These are phyloP conservation scores for Podila minutissima DNA, from an alignment of 192 early-diverging fungal genomes.

Conservation along the genomic window DNA sequence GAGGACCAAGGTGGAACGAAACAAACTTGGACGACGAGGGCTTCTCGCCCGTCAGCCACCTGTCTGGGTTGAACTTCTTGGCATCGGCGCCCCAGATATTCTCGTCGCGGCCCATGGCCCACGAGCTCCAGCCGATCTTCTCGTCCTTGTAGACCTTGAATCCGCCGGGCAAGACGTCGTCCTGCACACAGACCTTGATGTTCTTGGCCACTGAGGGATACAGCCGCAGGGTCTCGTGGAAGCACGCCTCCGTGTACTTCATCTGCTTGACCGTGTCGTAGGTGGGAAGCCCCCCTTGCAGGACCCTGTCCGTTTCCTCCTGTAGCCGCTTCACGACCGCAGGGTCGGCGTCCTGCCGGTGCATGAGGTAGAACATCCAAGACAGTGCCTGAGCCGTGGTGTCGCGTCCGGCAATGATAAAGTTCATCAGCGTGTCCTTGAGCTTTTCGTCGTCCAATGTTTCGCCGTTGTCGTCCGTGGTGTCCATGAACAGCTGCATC, in stretches of 20 bases:
- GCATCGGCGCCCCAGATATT: constrained; percentile 74
- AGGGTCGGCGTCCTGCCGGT: constrained; percentile 48
- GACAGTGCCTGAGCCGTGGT: constrained; percentile 65
- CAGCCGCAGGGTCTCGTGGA: constrained; percentile 71
- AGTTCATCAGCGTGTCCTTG: constrained; percentile 60
- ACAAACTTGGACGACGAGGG: constrained; percentile 59
- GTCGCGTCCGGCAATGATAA: constrained; percentile 62
- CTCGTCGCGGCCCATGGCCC: constrained; percentile 60
- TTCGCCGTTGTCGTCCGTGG: constrained; percentile 53
- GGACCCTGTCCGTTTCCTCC: constrained; percentile 43
- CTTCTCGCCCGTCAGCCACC: constrained; percentile 65
- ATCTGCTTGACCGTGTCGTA: constrained; percentile 45
- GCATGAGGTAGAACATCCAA: constrained; percentile 62
- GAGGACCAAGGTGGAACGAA: constrained; percentile 68
- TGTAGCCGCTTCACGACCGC: constrained; percentile 26
- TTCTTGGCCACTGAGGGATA: constrained; percentile 77
- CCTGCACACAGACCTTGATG: constrained; percentile 65
- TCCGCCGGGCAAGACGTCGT: constrained; percentile 73
- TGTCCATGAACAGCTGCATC: constrained; percentile 59
- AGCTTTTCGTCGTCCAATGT: constrained; percentile 51
- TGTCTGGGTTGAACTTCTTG: constrained; percentile 68
- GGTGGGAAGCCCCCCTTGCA: constrained; percentile 16
- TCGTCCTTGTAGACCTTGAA: constrained; percentile 63
- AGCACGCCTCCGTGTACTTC: constrained; percentile 52
- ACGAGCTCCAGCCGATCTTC: constrained; percentile 59